Evolutionary conservation across 106 monocot genomes (phyloP), one percentile per base, ranked within the genome.

Genomic region (Dendrobium chrysotoxum): DNA sequence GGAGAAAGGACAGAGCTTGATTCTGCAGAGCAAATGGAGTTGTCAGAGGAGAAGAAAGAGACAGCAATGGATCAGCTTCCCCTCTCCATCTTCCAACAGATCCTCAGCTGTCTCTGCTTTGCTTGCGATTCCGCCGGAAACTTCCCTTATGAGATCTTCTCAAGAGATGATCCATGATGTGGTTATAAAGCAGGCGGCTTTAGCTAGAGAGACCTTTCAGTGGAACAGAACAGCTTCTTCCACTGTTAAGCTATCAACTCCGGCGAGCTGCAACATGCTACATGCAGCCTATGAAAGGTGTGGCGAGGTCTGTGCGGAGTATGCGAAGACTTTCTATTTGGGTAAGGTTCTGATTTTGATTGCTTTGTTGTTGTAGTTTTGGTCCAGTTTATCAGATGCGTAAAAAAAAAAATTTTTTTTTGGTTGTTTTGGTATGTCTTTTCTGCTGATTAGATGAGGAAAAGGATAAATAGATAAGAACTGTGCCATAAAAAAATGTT

Each of bases 251-350:
- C 0, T 57, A 16, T 13, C 21, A 28, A 20, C 17, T 66, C 76
- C 77, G 18, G 25, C 15, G 53, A 82, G 11, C 26, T 21, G 15
- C 21, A 40, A 72, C 47, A 15, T 83, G 72, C 31, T 83, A 20
- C 35, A 35, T 13, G 83, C 72, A 2, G 83, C 83, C 13, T 78
- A 78, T 28, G 72, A 83, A 0, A 47, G 78, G 21, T 83, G 83
- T 28, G 72, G 83, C 7, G 83, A 78, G 23, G 72, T 83, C 38
- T 83, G 78, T 23, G 78, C 78, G 0, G 78, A 83, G 72, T 83
- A 72, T 41, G 78, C 83, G 40, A 83, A 78, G 78, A 78, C 78
- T 26, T 83, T 83, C 23, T 78, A 78, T 7, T 68, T 77, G 71
- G 77, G 78, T 78, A 47, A 75, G 53, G 20, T 58, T 75, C 17